These are phyloP conservation scores for Capronia coronata DNA, from an alignment of 2,329 filamentous ascomycete genomes.

Conservation along the genomic window DNA sequence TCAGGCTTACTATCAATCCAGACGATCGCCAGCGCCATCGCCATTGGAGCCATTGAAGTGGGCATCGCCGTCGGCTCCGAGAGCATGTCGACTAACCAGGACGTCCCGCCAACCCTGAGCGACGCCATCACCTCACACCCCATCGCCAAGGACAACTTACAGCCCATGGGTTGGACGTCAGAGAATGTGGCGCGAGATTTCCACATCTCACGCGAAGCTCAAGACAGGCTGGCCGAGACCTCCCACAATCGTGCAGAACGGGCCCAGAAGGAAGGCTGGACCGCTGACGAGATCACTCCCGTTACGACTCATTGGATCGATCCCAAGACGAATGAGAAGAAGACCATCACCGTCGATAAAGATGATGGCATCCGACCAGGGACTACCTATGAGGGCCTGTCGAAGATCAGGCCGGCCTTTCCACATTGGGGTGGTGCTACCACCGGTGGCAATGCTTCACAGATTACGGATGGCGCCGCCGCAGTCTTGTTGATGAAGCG, in stretches of 20 bases:
- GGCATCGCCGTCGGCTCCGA: slow-evolving; percentile 92
- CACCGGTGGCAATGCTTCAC: slow-evolving; percentile 91
- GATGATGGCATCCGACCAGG: slow-evolving; percentile 84
- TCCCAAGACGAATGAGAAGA: slow-evolving; percentile 79
- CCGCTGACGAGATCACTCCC: slow-evolving; percentile 83
- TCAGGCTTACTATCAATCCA: slow-evolving; percentile 86
- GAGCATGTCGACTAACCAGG: slow-evolving; percentile 84
- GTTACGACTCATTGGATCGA: slow-evolving; percentile 81
- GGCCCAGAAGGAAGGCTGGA: slow-evolving; percentile 82
- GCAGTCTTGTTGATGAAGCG: slow-evolving; percentile 96
- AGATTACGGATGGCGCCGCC: slow-evolving; percentile 92
- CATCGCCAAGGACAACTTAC: slow-evolving; percentile 89
- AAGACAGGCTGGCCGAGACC: slow-evolving; percentile 81
- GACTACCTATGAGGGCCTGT: slow-evolving; percentile 77
- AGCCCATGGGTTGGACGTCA: slow-evolving; percentile 91
- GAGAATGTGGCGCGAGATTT: slow-evolving; percentile 91
- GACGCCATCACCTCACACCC: slow-evolving; percentile 73
- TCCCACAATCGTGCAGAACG: slow-evolving; percentile 84
- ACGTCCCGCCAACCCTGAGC: slow-evolving; percentile 84
- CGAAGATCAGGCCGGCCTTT: slow-evolving; percentile 85
- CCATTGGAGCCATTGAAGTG: slow-evolving; percentile 84
- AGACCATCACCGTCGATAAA: slow-evolving; percentile 70
- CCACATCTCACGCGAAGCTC: slow-evolving; percentile 62
- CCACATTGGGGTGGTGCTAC: slow-evolving; percentile 76
- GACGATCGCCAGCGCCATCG: slow-evolving; percentile 89